These are phyloP conservation scores for Phytophthora boehmeriae DNA, from an alignment of 352 stramenopile species.

Conservation along the genomic window DNA sequence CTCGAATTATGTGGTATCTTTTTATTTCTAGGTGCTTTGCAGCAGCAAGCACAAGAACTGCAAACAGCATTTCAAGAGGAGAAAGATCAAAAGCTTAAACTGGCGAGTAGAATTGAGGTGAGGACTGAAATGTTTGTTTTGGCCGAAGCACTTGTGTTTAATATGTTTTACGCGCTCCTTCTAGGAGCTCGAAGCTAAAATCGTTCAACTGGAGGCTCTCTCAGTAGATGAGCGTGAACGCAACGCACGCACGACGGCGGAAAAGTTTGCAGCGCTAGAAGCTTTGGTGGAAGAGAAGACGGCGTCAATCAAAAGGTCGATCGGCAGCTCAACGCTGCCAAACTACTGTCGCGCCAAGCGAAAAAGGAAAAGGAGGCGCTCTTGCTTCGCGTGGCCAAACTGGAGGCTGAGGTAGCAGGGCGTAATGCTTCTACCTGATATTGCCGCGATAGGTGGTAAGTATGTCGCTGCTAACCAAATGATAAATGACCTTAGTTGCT, in stretches of 20 bases:
- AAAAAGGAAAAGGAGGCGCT: conserved; percentile 80
- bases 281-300: conserved; percentile 50
- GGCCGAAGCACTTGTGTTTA: neutral
- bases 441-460: neutral
- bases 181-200: conserved; percentile 52
- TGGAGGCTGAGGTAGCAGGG: conserved; percentile 33
- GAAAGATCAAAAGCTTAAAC: conserved; percentile 23
- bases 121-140: neutral
- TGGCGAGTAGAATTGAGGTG: conserved; percentile 26
- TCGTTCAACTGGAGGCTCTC: conserved; percentile 43
- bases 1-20: neutral
- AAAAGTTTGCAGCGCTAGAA: conserved; percentile 46
- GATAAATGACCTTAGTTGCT: conserved; percentile 13
- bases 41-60: conserved; percentile 17
- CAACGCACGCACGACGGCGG: conserved; percentile 21
- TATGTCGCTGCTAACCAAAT: neutral
- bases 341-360: conserved; percentile 63
- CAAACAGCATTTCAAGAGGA: conserved; percentile 17
- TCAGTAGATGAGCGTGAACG: conserved; percentile 44
- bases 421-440: conserved; percentile 2
- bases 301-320: conserved; percentile 54
- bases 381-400: conserved; percentile 44
- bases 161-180: neutral
- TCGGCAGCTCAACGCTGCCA: conserved; percentile 69
- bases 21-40: conserved; percentile 7